These are phyloP conservation scores for Cryptococcus sp. DNA, from an alignment of 1,284 basidiomycete species.

Conservation along the genomic window DNA sequence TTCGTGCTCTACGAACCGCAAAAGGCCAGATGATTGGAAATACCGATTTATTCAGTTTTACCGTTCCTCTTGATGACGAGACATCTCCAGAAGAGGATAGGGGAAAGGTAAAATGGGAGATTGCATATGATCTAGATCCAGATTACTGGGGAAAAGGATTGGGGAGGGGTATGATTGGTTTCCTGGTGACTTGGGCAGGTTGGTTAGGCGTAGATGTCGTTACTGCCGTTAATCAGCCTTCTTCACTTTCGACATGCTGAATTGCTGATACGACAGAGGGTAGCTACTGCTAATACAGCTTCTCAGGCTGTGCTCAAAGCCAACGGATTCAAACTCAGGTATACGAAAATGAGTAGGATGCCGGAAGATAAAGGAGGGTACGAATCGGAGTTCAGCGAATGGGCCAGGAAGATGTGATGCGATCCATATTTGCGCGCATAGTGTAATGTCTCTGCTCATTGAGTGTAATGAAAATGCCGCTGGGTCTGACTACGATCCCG, in stretches of 20 bases:
- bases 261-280: neutral
- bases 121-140: constrained; percentile 12
- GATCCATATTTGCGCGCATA: no score
- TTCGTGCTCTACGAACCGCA: constrained; percentile 1
- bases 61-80: neutral
- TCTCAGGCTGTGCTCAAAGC: neutral
- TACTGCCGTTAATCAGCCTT: neutral
- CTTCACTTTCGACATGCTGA: neutral
- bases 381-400: neutral
- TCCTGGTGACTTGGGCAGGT: neutral
- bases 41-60: constrained; percentile 3
- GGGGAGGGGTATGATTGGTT: constrained; percentile 7
- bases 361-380: constrained; percentile 5
- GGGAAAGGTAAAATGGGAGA: constrained; percentile 6
- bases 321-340: neutral
- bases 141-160: constrained; percentile 9
- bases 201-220: neutral
- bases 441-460: no score
- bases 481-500: no score
- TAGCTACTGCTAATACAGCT: neutral
- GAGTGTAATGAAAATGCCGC: no score
- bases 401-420: neutral
- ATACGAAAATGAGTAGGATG: neutral
- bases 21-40: constrained; percentile 6
- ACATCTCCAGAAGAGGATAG: neutral